Evolutionary conservation across 345 rosid species (phyloP).

Genomic region (Lepidium sativum): DNA sequence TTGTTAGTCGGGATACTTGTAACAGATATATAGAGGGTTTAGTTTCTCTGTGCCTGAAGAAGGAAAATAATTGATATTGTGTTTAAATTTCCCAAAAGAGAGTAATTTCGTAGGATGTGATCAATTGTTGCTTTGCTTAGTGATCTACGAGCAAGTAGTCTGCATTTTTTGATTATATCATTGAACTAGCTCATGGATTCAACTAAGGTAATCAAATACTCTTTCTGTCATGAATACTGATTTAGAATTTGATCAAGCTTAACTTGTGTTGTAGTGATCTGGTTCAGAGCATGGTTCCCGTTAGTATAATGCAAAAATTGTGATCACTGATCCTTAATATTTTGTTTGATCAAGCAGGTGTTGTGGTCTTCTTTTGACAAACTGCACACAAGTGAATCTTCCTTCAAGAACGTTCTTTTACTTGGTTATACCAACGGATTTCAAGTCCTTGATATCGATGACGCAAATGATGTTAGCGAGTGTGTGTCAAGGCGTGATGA

Average conservation of each 20-base stretch:
- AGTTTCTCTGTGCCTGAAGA: no score
- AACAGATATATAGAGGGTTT: not conserved
- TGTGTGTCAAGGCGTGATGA: conserved; percentile 78
- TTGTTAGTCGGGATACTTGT: not conserved
- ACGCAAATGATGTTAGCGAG: conserved; percentile 66
- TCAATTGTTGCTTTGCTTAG: no score
- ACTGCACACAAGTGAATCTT: conserved; percentile 50
- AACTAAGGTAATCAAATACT: no score
- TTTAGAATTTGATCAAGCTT: not conserved
- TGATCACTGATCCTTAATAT: not conserved
- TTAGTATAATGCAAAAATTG: conserved; percentile 1
- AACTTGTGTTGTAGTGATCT: not conserved
- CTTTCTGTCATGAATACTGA: not conserved
- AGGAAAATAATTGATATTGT: no score
- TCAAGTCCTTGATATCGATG: conserved; percentile 88
- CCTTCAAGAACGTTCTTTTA: conserved; percentile 61
- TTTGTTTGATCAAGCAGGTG: conserved; percentile 46
- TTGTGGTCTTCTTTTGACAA: conserved; percentile 85
- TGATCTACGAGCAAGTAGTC: no score
- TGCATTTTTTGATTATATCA: no score
- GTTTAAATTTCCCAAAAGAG: no score
- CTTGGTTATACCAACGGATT: conserved; percentile 91
- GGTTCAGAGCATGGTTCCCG: not conserved
- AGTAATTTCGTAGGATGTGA: no score
- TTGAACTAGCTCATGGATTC: no score